Base-by-base conservation (phyloP, 108 stramenopile species). In the Cyclotella baltica region DNA sequence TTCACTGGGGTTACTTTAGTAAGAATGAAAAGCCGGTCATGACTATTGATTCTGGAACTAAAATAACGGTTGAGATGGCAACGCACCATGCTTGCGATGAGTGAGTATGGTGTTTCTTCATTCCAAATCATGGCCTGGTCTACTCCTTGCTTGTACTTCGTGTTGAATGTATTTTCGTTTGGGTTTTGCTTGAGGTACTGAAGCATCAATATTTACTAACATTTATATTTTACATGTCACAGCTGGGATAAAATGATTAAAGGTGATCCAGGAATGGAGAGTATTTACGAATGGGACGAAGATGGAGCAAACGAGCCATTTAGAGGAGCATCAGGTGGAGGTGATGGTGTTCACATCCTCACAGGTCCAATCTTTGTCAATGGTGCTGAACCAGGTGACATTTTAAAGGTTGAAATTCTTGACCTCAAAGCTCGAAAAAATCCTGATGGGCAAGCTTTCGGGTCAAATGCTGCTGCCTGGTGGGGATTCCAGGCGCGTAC, bases 31-130 rank as follows among this genome's bases (percentile, higher is more conserved):
- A 43, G 16, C 77, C 83, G 0, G 67, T 78, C 8, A 23, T 84
- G 6, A 79, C 73, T 0, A 59, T 84, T 0, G 50, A 40, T 4
- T 78, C 76, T 15, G 83, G 83, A 16, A 50, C 50, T 22, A 29
- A 29, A 23, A 73, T 84, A n/a, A 58, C 30, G 18, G 83, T 84
- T 20, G 83, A 84, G 65, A 84, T 84, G 83, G 83, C 83, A 0
- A 84, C 83, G 5, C 83, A 84, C 27, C 83, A 84, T 66, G 83
- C 78, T 20, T 84, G 83, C 62, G 83, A 84, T 71, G 77, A 79
- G 55, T 55, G 25, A 55, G 55, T 55, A 48, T 2, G 2, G 47
- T 4, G 4, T 1, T n/a, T 48, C n/a, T 48, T 48, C n/a, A n/a
- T 48, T 48, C n/a, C 4, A 1, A 48, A n/a, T 43, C 40, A 10